Conservation (phyloP, 495 filamentous ascomycete genomes). For the Ascobolus immersus region DNA sequence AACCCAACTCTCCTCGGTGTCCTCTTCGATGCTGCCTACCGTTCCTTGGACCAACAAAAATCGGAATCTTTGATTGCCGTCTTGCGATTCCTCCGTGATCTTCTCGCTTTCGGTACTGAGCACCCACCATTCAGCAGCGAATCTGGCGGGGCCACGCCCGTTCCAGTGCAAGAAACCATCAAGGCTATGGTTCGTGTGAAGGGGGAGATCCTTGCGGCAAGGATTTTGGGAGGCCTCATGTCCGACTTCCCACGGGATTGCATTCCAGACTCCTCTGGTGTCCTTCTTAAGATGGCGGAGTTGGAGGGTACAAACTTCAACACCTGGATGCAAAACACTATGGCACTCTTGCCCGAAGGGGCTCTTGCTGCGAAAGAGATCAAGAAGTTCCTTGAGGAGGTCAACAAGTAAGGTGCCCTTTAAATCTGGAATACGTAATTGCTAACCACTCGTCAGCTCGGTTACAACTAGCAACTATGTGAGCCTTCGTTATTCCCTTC, state of each 20-base stretch:
- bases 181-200: constrained; percentile 41
- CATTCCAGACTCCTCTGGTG: constrained; percentile 75
- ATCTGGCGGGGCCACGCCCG: constrained; percentile 34
- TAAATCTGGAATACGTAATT: background rate
- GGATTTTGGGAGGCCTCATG: constrained; percentile 90
- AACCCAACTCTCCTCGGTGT: constrained; percentile 47
- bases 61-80: constrained; percentile 72
- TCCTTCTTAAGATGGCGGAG: constrained; percentile 73
- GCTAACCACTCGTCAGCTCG: constrained; percentile 9
- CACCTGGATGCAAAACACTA: constrained; percentile 53
- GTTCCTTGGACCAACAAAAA: constrained; percentile 65
- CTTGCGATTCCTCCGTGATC: constrained; percentile 78
- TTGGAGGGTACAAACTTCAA: constrained; percentile 54
- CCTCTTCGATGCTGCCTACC: constrained; percentile 66
- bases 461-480: too few species aligned
- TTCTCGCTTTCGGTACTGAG: constrained; percentile 64
- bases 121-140: constrained; percentile 15
- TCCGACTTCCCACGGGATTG: constrained; percentile 88
- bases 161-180: constrained; percentile 42
- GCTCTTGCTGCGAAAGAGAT: constrained; percentile 40
- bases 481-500: constrained; percentile 55
- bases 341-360: constrained; percentile 59
- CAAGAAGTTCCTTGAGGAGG: constrained; percentile 20
- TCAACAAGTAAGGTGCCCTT: constrained; percentile 16
- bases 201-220: constrained; percentile 58